phyloP scores from a whole-genome alignment of 1,284 basidiomycete genomes.

The Cryptococcus sp. region DNA sequence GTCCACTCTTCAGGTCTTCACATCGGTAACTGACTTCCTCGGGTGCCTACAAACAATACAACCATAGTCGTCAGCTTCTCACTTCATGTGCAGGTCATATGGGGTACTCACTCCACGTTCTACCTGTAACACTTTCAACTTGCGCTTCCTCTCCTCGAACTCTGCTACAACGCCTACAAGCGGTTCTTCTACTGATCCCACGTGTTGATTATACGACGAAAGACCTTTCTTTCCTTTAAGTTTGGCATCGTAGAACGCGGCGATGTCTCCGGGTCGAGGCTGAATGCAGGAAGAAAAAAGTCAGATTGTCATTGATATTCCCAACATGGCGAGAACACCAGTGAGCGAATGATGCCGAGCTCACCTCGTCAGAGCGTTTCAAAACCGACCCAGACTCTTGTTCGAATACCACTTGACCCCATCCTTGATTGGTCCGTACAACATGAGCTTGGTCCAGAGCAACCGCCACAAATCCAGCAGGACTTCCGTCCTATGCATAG shows the following conservation, averaged over 20 bases:
- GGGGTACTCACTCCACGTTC: slow-evolving; percentile 44
- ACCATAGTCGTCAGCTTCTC: not conserved
- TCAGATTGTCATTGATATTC: not conserved
- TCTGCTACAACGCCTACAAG: slow-evolving; percentile 75
- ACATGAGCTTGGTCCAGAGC: slow-evolving; percentile 57
- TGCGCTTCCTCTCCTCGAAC: slow-evolving; percentile 73
- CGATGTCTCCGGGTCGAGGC: slow-evolving; percentile 75
- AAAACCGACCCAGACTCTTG: slow-evolving; percentile 69
- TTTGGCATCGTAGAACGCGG: slow-evolving; percentile 72
- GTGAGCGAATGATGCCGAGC: not conserved
- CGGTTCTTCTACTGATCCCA: slow-evolving; percentile 63
- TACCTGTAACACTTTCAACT: slow-evolving; percentile 75
- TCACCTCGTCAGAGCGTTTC: slow-evolving; percentile 71
- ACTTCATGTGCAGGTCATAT: not conserved
- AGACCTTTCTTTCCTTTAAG: slow-evolving; percentile 84
- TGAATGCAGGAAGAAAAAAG: slow-evolving; percentile 1
- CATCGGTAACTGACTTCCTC: slow-evolving; percentile 79
- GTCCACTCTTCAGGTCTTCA: slow-evolving; percentile 84
- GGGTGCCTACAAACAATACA: slow-evolving; percentile 58
- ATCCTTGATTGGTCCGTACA: slow-evolving; percentile 48
- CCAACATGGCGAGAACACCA: not conserved
- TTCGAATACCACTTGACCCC: slow-evolving; percentile 72
- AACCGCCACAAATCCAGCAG: slow-evolving; percentile 70
- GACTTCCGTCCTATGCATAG: slow-evolving; percentile 65
- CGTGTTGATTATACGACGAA: slow-evolving; percentile 66